Base-by-base conservation (phyloP, 2,329 filamentous ascomycete genomes). In the Colletotrichum coccodes region DNA sequence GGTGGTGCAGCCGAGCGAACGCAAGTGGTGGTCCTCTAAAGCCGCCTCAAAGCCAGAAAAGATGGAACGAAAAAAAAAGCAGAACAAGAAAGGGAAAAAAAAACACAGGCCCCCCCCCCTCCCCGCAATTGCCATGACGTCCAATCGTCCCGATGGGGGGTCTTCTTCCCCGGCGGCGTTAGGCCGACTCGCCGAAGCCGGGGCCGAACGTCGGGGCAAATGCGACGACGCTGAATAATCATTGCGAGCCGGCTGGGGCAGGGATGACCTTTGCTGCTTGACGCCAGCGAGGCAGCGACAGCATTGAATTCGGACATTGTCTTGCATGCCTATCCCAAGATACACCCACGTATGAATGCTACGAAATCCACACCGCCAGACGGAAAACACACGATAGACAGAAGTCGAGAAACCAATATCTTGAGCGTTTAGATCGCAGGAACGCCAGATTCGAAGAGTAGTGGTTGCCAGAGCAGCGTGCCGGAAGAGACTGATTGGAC, bases 171-270 rank as follows among this genome's bases (percentile, higher is more conserved):
- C 61, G 62, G 49, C 66, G 66, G 66, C 66, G 61, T 66, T 36
- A 50, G 49, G 46, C 66, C 66, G 61, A 69, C 52, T 66, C 56
- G 66, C 66, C 66, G 66, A 69, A 44, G 49, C 66, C 66, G 66
- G 66, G 66, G 54, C 62, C 66, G 66, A 69, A 60, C 14, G 32
- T 69, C 66, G 61, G 61, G 54, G 28, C 36, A 14, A 14, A 23
- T 40, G 64, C 64, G 60, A 68, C 64, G 16, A 59, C 16, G 66
- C 66, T 68, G 38, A 68, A 59, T 65, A 50, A 68, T 68, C 49
- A 56, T 26, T 34, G 28, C 54, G n/a, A 56, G 54, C 47, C 54
- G 38, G 49, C 34, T 23, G 54, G 28, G 34, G 32, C 66, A 60
- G 54, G 66, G 65, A 34, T 54, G 12, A 56, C 66, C 47, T 65